phyloP scores from a whole-genome alignment of 495 filamentous ascomycete species.

The Massariosphaeria phaeospora region DNA sequence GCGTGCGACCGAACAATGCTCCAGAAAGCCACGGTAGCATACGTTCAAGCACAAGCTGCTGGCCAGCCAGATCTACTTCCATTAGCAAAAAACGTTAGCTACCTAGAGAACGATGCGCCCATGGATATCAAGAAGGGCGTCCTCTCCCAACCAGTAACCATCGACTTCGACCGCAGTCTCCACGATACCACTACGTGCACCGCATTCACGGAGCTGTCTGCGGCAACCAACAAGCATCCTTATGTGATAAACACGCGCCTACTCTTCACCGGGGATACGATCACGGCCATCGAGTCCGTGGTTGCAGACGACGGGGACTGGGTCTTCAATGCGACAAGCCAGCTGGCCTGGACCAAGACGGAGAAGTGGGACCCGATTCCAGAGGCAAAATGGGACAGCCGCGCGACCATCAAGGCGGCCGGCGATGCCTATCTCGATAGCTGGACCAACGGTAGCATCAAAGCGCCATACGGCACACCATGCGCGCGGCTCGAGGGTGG shows the following conservation, averaged over 20 bases:
- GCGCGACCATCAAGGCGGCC: slow-evolving; percentile 24
- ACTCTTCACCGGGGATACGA: slow-evolving; percentile 15
- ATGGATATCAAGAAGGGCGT: slow-evolving; percentile 13
- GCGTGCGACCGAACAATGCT: slow-evolving; percentile 18
- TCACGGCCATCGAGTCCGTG: slow-evolving; percentile 22
- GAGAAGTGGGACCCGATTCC: slow-evolving; percentile 28
- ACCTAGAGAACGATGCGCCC: slow-evolving; percentile 16
- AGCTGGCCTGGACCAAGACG: slow-evolving; percentile 8
- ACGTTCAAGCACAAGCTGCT: slow-evolving; percentile 24
- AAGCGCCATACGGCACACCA: slow-evolving; percentile 46
- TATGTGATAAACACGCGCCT: slow-evolving; percentile 25
- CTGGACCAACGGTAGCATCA: slow-evolving; percentile 42
- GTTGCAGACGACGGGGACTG: slow-evolving; percentile 27
- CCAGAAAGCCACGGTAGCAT: slow-evolving; percentile 11
- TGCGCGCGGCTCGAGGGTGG: slow-evolving; percentile 49
- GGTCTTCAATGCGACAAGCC: slow-evolving; percentile 22
- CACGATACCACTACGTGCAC: slow-evolving; percentile 23
- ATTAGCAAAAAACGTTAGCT: slow-evolving; percentile 11
- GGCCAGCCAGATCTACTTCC: slow-evolving; percentile 10
- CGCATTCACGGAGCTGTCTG: slow-evolving; percentile 25
- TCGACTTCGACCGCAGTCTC: slow-evolving; percentile 26
- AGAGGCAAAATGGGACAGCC: slow-evolving; percentile 12
- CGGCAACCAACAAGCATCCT: slow-evolving; percentile 18
- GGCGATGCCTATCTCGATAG: slow-evolving; percentile 32
- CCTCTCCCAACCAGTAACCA: slow-evolving; percentile 11